These are phyloP conservation scores for Verticillium nubilum DNA, from an alignment of 2,329 filamentous ascomycete genomes.

Conservation along the genomic window DNA sequence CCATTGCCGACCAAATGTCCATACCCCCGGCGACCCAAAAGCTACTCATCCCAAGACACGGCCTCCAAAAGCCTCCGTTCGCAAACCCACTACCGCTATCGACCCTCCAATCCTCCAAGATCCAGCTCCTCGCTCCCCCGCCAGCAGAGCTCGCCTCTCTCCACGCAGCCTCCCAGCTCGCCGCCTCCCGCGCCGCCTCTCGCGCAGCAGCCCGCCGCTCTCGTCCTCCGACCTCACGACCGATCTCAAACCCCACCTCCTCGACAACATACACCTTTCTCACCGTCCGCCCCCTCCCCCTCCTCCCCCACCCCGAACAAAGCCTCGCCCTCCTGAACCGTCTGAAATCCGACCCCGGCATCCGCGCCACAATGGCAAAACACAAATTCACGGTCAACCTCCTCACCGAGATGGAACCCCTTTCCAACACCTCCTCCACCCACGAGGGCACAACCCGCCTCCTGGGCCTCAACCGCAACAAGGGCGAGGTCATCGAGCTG, in stretches of 20 bases:
- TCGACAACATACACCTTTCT: conserved; percentile 69
- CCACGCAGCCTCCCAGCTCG: conserved; percentile 39
- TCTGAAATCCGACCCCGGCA: conserved; percentile 77
- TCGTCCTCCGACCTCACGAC: conserved; percentile 18
- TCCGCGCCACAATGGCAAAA: conserved; percentile 74
- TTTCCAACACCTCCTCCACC: conserved; percentile 65
- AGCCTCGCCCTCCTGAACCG: conserved; percentile 68
- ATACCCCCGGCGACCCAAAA: conserved; percentile 64
- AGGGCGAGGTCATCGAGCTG: conserved; percentile 85
- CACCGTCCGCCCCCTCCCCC: conserved; percentile 65
- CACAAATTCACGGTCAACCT: conserved; percentile 82
- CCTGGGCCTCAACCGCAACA: conserved; percentile 81
- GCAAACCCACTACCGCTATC: conserved; percentile 49
- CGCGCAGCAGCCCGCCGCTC: conserved; percentile 25
- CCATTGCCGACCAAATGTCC: conserved; percentile 49
- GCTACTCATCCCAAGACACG: conserved; percentile 59
- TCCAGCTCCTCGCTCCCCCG: conserved; percentile 61
- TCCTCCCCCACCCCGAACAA: conserved; percentile 71
- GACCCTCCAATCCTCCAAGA: conserved; percentile 49
- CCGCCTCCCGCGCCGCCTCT: conserved; percentile 41
- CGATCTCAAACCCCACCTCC: conserved; percentile 33
- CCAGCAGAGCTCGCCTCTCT: conserved; percentile 53
- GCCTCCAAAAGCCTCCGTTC: conserved; percentile 60
- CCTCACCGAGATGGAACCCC: conserved; percentile 93
- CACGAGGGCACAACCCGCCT: conserved; percentile 71